A percentile compares a stretch with the other conserved stretches of the same genome.
phyloP scores from a whole-genome alignment of 1,284 basidiomycete genomes.

The Ceratobasidium sp. region DNA sequence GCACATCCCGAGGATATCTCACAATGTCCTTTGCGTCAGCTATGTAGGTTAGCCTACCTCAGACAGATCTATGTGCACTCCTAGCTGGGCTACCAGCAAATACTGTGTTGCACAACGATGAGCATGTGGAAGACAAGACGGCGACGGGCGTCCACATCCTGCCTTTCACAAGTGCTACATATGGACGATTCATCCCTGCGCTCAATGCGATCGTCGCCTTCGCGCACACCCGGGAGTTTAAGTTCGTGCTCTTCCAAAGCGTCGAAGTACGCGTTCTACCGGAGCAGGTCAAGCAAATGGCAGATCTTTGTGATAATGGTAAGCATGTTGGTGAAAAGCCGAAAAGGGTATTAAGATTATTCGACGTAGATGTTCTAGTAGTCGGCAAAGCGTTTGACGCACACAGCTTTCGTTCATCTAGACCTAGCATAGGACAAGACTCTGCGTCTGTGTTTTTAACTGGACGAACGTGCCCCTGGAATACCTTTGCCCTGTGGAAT shows the following conservation, averaged over 20 bases:
- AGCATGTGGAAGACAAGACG: background rate
- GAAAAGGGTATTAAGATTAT: background rate
- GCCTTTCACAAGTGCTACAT: constrained; percentile 32
- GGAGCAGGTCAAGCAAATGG: constrained; percentile 32
- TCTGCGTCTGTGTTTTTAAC: constrained; percentile 17
- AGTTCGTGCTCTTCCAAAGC: constrained; percentile 35
- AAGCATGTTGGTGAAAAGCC: background rate
- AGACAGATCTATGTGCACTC: constrained; percentile 1
- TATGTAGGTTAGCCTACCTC: constrained; percentile 32
- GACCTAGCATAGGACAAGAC: background rate
- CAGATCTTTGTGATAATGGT: constrained; percentile 5
- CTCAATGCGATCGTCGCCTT: constrained; percentile 41
- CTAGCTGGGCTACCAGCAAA: constrained; percentile 11
- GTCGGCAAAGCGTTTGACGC: constrained; percentile 39
- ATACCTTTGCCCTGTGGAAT: constrained; percentile 37
- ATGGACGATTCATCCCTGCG: constrained; percentile 40
- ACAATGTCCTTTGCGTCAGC: background rate
- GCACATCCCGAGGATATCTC: background rate
- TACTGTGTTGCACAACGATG: background rate
- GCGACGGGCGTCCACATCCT: constrained; percentile 21
- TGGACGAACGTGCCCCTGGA: constrained; percentile 41
- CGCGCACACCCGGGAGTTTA: constrained; percentile 25
- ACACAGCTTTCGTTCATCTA: constrained; percentile 11
- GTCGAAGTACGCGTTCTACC: constrained; percentile 21
- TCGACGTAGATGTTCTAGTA: constrained; percentile 25